Evolutionary conservation across 2,329 filamentous ascomycete species (phyloP), one percentile per base, ranked within the genome.

Genomic region (Anthostomella pinea): DNA sequence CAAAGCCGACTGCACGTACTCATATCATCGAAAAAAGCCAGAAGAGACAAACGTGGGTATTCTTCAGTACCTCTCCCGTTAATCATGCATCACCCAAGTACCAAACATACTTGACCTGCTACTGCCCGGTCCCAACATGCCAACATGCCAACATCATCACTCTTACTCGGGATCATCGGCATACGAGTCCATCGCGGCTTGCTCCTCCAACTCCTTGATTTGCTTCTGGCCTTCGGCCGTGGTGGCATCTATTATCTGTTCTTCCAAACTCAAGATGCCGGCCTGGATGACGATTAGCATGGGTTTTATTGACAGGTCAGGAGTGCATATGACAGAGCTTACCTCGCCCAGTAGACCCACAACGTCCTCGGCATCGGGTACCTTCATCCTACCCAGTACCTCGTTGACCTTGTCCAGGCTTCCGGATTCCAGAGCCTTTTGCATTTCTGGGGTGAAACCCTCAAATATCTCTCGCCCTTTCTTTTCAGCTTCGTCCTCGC

Each of bases 221-320:
- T 82, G 81, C 60, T 82, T 78, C 69, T 83, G 77, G 3, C 90
- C 90, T 59, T 93, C 83, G 57, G 89, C 83, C 3, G 91, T 95
- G 29, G 89, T 98, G 1, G 89, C 87, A 66, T 98, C 93, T 51
- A 98, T 94, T 33, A 98, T 88, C 32, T 94, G 83, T 57, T 95
- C 83, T 61, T 97, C 89, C 33, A 98, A 63, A 60, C 87, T 95
- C 49, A 98, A 66, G 71, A 96, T 91, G 23, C 87, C 87, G 11
- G 88, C 88, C 67, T 83, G 46, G 34, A 19, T 27, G 29, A 20
- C 39, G 13, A 42, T 64, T 44, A 64, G 59, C 33, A 46, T n/a
- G n/a, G n/a, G n/a, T n/a, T n/a, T n/a, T n/a, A n/a, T n/a, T n/a
- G n/a, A n/a, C n/a, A n/a, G n/a, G n/a, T n/a, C n/a, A n/a, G 39